Evolutionary conservation across 225 moss, liverwort and hornwort genomes (phyloP).

Genomic region (Climacium dendroides): DNA sequence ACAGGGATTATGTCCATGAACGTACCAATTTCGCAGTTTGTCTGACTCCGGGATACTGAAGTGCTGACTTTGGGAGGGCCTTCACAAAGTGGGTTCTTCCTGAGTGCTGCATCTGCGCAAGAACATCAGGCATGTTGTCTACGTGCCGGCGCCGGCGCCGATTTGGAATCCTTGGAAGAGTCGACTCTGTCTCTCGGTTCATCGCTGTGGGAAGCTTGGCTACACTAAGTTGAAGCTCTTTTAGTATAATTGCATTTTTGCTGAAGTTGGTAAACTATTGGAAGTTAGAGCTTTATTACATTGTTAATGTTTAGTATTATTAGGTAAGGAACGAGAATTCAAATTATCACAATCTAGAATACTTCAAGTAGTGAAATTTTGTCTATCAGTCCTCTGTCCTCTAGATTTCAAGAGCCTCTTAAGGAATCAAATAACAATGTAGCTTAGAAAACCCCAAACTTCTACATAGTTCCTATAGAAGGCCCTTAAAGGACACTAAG

Average conservation of each 20-base stretch:
- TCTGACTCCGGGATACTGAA: accelerated
- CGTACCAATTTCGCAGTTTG: background rate
- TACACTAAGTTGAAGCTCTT: background rate
- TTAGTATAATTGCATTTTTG: background rate
- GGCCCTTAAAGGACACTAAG: too few species aligned
- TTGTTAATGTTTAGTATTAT: too few species aligned
- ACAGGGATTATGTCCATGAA: too few species aligned
- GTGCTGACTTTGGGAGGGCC: background rate
- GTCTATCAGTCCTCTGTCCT: too few species aligned
- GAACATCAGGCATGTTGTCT: background rate
- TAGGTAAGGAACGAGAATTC: background rate
- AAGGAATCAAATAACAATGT: background rate
- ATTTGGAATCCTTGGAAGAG: background rate
- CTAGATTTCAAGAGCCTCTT: background rate
- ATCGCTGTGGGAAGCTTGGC: background rate
- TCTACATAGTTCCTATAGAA: too few species aligned
- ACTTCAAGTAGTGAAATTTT: background rate
- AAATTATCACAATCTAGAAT: background rate
- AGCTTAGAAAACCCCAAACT: too few species aligned
- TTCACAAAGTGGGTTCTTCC: background rate
- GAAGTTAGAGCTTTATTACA: too few species aligned
- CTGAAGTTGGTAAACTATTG: background rate
- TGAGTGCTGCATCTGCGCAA: background rate
- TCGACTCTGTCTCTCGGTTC: background rate
- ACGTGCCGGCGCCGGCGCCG: accelerated